Evolutionary conservation across 1,284 basidiomycete species (phyloP), one percentile per base, ranked within the genome.

Genomic region (Laetiporus sulphureus): DNA sequence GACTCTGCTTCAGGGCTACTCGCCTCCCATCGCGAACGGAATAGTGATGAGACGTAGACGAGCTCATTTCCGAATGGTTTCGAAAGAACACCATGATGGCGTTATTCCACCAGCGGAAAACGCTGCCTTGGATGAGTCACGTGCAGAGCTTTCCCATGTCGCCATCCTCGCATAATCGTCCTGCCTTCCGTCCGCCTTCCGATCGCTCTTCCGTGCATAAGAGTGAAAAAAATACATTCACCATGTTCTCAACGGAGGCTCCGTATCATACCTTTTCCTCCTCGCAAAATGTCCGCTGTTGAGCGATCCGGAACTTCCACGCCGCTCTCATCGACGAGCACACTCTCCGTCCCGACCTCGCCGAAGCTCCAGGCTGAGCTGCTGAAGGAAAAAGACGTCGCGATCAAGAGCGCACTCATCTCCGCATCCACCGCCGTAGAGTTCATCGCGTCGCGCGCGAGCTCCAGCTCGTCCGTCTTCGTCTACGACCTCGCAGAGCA

Each of bases 401-500:
- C 40, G 15, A 44, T 40, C 36, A 58, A 65, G 44, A 70, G 65
- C 47, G 51, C 50, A 18, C 42, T 44, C 6, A 32, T 57, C 42
- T 68, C 64, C 13, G 77, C 84, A 27, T 83, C 81, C 11, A 71
- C 73, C 21, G 59, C 79, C 45, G 66, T 90, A 38, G 86, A 90
- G 62, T 75, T 72, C 47, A 62, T 87, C 36, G 68, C 82, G 10
- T 82, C 81, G 8, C 69, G 71, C 31, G 48, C 64, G 3, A 53
- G 58, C 7, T 63, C 71, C 27, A 83, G 73, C 59, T 85, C 82
- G 11, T 67, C 77, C 13, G 74, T 91, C 46, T 89, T 89, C 59
- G 62, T 87, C 35, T 91, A 87, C 57, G 88, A 91, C 57, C 70
- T 90, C 40, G 85, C 89, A 7, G 79, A 85, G 49, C 83, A 89